Conservation (phyloP, 225 moss, liverwort and hornwort genomes). For the Sphagnum contortum region DNA sequence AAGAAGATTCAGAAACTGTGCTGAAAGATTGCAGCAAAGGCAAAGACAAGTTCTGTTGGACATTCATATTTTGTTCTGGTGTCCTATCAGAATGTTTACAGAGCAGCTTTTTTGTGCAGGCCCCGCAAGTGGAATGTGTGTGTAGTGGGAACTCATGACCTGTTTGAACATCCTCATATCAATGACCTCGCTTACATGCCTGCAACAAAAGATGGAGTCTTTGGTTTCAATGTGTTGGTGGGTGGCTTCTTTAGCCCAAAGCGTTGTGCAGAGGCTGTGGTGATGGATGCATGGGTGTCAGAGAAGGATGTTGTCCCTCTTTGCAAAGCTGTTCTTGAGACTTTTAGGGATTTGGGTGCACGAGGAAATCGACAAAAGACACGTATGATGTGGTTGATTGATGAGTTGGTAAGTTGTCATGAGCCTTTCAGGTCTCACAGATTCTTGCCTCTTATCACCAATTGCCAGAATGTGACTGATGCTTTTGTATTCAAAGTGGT, state of each 20-base stretch:
- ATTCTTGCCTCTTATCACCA: too few species aligned
- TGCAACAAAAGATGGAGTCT: conserved; percentile 49
- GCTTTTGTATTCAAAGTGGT: too few species aligned
- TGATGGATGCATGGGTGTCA: conserved; percentile 84
- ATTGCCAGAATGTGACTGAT: too few species aligned
- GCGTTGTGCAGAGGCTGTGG: conserved; percentile 81
- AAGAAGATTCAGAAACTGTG: too few species aligned
- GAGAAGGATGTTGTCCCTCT: conserved; percentile 64
- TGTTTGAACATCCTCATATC: conserved; percentile 96
- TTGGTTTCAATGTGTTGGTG: conserved; percentile 87
- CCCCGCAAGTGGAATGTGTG: conserved; percentile 97
- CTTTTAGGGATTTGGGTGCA: conserved; percentile 69
- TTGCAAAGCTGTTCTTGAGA: conserved; percentile 73
- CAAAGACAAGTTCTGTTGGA: too few species aligned
- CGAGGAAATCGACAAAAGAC: conserved; percentile 80
- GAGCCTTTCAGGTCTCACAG: too few species aligned
- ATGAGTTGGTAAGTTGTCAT: conserved; percentile 49
- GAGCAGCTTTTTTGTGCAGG: conserved; percentile 8
- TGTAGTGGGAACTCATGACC: conserved; percentile 76
- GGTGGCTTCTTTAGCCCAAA: conserved; percentile 96
- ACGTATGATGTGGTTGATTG: conserved; percentile 99
- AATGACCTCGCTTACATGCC: conserved; percentile 97
- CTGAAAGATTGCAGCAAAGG: too few species aligned
- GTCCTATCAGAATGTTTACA: not conserved
- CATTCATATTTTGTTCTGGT: too few species aligned